phyloP scores from a whole-genome alignment of 495 filamentous ascomycete species.

The Talaromyces borbonicus region DNA sequence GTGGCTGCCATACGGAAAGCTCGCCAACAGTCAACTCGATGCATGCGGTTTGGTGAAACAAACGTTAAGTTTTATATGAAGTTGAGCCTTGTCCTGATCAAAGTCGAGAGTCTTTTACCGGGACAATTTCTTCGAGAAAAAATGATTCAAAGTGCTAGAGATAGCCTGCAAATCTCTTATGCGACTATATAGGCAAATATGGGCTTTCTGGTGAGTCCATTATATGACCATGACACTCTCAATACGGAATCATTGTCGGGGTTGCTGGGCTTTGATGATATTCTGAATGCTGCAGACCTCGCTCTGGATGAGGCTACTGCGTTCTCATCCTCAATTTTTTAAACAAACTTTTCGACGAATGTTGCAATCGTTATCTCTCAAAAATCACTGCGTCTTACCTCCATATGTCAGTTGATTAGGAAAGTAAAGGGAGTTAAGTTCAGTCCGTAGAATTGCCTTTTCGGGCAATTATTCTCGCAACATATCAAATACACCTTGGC shows the following conservation, averaged over 20 bases:
- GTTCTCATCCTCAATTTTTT: background rate
- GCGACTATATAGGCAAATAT: background rate
- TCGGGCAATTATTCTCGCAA: background rate
- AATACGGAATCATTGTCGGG: background rate
- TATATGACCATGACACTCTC: background rate
- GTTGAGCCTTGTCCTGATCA: background rate
- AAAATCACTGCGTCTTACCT: background rate
- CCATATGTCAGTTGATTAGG: background rate
- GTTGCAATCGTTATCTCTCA: background rate
- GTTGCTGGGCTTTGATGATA: background rate
- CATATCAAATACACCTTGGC: background rate
- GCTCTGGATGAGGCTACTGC: background rate
- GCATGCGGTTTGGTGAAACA: conserved; percentile 1
- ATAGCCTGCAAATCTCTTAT: background rate
- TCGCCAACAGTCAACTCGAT: background rate
- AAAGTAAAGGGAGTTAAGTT: background rate
- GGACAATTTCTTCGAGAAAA: background rate
- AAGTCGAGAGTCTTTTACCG: background rate
- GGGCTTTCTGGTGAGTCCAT: background rate
- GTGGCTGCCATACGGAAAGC: conserved; percentile 1
- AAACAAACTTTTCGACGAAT: background rate
- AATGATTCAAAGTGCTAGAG: background rate
- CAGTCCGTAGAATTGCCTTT: too few relatives aligned
- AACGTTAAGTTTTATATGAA: conserved; percentile 2
- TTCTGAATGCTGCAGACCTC: background rate